Evolutionary conservation across 768 basidiomycete genomes (phyloP).

Genomic region (Kwoniella dejecticola): DNA sequence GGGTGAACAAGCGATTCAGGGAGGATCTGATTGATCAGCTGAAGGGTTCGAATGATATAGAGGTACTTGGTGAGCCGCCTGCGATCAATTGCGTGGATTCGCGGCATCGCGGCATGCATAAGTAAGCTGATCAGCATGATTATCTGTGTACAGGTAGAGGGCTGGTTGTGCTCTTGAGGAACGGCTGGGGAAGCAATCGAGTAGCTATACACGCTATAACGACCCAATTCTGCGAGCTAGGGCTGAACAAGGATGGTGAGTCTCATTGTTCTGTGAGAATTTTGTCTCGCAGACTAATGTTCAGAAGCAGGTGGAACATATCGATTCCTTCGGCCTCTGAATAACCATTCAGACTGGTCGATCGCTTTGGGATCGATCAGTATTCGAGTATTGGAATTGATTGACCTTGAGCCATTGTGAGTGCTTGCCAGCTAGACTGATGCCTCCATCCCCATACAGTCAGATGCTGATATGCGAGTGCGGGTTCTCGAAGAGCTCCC

Average conservation of each 20-base stretch:
- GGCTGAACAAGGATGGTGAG: background rate
- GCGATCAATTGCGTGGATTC: no score
- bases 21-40: constrained; percentile 23
- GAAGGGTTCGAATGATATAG: constrained; percentile 18
- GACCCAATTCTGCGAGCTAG: constrained; percentile 20
- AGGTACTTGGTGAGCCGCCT: background rate
- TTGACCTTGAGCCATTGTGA: constrained; percentile 20
- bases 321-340: constrained; percentile 1
- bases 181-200: constrained; percentile 19
- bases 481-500: constrained; percentile 9
- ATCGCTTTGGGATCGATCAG: constrained; percentile 4
- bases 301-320: background rate
- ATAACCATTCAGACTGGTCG: constrained; percentile 8
- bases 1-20: constrained; percentile 17
- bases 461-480: no score
- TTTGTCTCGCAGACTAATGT: background rate
- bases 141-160: constrained; percentile 17
- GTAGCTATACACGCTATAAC: constrained; percentile 12
- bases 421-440: constrained; percentile 2
- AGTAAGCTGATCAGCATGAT: no score
- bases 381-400: constrained; percentile 20
- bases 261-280: background rate
- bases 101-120: no score
- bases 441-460: background rate
- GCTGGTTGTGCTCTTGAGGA: constrained; percentile 27